phyloP scores from a whole-genome alignment of 1,139 yeast species.

The Geotrichum europaeum region DNA sequence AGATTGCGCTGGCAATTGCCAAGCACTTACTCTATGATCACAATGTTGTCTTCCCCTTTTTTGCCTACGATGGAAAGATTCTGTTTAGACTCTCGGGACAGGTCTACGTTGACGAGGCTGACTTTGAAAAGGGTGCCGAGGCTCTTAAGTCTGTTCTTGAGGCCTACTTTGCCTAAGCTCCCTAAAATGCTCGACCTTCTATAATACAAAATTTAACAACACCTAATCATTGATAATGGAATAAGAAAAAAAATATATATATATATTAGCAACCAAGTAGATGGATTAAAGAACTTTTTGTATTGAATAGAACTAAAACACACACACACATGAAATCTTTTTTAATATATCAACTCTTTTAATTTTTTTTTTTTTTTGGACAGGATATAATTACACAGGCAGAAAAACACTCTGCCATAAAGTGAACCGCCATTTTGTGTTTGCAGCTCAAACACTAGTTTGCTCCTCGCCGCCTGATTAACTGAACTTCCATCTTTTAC shows the following conservation, averaged over 20 bases:
- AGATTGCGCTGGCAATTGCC: constrained; percentile 20
- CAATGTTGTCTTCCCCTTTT: constrained; percentile 46
- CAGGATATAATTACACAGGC: background rate
- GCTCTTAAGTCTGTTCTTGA: constrained; percentile 27
- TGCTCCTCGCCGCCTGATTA: constrained; percentile 15
- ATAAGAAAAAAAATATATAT: background rate
- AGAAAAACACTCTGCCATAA: background rate
- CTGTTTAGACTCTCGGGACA: constrained; percentile 56
- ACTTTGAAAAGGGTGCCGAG: constrained; percentile 45
- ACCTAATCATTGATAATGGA: background rate
- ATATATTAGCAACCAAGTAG: background rate
- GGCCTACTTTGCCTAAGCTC: background rate
- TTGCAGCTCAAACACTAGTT: no score
- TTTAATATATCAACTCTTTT: background rate
- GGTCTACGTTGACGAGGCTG: constrained; percentile 51
- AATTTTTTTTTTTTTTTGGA: background rate
- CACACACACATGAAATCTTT: background rate
- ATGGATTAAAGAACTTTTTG: background rate
- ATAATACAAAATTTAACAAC: background rate
- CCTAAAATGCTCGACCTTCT: background rate
- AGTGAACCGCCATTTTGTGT: background rate
- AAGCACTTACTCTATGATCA: constrained; percentile 26
- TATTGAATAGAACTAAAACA: background rate
- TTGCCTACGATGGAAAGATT: constrained; percentile 39
- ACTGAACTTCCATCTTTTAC: constrained; percentile 89